Evolutionary conservation across 148 eudicot genomes (phyloP), one percentile per base, ranked within the genome.

Genomic region (Camellia sinensis): DNA sequence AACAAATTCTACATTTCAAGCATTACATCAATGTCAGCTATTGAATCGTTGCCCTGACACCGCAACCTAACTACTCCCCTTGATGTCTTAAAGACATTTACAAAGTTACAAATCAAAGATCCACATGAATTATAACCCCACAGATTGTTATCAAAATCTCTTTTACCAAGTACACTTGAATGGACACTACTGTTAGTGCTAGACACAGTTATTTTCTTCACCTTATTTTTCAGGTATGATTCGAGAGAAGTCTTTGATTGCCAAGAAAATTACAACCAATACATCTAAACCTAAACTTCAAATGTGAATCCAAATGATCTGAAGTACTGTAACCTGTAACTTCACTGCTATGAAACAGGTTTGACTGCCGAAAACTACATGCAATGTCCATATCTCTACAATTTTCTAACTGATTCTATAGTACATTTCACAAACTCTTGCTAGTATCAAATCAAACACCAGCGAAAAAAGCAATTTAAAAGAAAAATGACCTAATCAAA

Each of bases 31-130:
- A 96, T 43, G 85, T 78, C 92, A 65, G 90, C 90, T 50, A 87
- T 74, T 43, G 97, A 89, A 79, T 96, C 97, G 81, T 81, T 90
- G 29, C 93, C 90, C 81, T 91, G 94, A 86, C 94, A 92, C 75
- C 62, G 79, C 54, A 76, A 84, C 65, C 81, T 73, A 68, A 81
- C 80, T 52, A 79, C 75, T 57, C 83, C 75, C 78, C 81, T 85
- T 70, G 80, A 65, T 54, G 72, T 57, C 69, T 80, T 87, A 43
- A 46, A 57, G 67, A 62, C 78, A 72, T 54, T 75, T 12, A 64
- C 66, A 54, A 29, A 60, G 80, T 81, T 68, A 78, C 77, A 79
- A 73, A 69, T 67, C 73, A 83, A 46, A 43, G 80, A 79, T 70
- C 85, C 81, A 57, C 67, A 62, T 15, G 71, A 76, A 71, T 70